Evolutionary conservation across 805 yeast genomes (phyloP).

Genomic region (Wickerhamiella brachini): DNA sequence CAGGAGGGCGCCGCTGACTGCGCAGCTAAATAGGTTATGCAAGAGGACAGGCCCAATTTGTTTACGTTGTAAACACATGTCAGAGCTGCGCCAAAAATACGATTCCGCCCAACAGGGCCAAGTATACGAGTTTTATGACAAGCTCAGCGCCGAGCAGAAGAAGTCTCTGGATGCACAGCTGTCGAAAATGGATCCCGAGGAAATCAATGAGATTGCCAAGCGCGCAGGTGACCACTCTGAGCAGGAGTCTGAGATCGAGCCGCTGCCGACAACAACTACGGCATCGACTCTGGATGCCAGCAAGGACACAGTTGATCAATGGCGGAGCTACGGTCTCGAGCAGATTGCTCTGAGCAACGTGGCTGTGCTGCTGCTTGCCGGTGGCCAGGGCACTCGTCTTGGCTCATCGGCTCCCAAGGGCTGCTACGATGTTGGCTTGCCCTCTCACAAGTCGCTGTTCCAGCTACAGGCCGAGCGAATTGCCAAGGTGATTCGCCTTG

Average conservation of each 20-base stretch:
- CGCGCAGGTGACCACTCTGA: conserved; percentile 6
- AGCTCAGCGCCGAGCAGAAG: conserved; percentile 19
- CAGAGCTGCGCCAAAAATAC: conserved; percentile 12
- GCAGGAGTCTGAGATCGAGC: conserved; percentile 12
- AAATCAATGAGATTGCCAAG: conserved; percentile 21
- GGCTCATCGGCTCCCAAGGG: conserved; percentile 92
- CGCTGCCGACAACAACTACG: conserved; percentile 21
- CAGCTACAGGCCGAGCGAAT: conserved; percentile 89
- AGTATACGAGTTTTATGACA: conserved; percentile 27
- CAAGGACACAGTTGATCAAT: conserved; percentile 25
- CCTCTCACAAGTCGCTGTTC: conserved; percentile 71
- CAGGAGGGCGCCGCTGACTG: background rate
- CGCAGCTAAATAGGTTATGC: background rate
- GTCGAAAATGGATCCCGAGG: conserved; percentile 24
- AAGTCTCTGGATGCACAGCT: conserved; percentile 24
- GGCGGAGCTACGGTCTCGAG: conserved; percentile 44
- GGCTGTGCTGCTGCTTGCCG: conserved; percentile 88
- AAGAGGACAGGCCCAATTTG: background rate
- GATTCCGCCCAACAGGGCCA: conserved; percentile 29
- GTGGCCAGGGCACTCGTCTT: conserved; percentile 94
- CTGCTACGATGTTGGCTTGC: conserved; percentile 75
- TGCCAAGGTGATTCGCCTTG: conserved; percentile 43
- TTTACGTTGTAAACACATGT: background rate
- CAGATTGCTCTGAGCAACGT: conserved; percentile 63
- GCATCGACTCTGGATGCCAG: conserved; percentile 22